Evolutionary conservation across 768 basidiomycete genomes (phyloP).

Genomic region (Xerocomellus chrysenteron): DNA sequence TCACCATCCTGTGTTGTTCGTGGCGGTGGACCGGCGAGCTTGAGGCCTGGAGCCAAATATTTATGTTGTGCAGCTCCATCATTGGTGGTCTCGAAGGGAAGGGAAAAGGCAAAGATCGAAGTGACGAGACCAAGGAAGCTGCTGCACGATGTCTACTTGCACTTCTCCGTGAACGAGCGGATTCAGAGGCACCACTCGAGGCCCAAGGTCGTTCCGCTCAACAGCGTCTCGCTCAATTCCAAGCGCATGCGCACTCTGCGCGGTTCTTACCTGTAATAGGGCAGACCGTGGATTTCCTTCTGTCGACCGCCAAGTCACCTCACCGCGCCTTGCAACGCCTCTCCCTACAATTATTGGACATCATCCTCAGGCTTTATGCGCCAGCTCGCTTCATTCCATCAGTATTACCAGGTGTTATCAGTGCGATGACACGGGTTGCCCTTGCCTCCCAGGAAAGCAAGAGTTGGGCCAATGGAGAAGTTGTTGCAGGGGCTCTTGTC

Average conservation of each 20-base stretch:
- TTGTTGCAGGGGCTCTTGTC: conserved; percentile 55
- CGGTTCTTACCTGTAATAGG: conserved; percentile 77
- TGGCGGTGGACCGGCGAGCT: conserved; percentile 87
- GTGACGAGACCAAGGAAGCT: conserved; percentile 81
- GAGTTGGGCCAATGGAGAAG: conserved; percentile 73
- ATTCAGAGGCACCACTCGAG: conserved; percentile 41
- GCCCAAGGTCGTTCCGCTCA: conserved; percentile 10
- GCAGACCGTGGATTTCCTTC: conserved; percentile 75
- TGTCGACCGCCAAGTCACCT: conserved; percentile 55
- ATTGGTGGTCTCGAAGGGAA: conserved; percentile 65
- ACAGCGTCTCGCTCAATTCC: conserved; percentile 41
- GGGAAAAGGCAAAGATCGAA: conserved; percentile 64
- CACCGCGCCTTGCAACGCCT: conserved; percentile 59
- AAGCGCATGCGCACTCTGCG: conserved; percentile 38
- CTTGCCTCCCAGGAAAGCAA: conserved; percentile 52
- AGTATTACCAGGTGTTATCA: conserved; percentile 82
- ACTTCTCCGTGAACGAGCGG: conserved; percentile 54
- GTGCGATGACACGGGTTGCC: conserved; percentile 69
- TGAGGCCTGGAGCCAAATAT: conserved; percentile 80
- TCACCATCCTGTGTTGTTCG: conserved; percentile 59
- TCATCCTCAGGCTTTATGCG: conserved; percentile 50
- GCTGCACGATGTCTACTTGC: conserved; percentile 65
- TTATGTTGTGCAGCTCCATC: conserved; percentile 69
- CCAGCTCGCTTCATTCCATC: conserved; percentile 57
- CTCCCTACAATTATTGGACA: conserved; percentile 57